A percentile compares a stretch with the other conserved stretches of the same genome.
Evolutionary conservation across 1,284 basidiomycete species (phyloP).

Genomic region (Boletus sp.): DNA sequence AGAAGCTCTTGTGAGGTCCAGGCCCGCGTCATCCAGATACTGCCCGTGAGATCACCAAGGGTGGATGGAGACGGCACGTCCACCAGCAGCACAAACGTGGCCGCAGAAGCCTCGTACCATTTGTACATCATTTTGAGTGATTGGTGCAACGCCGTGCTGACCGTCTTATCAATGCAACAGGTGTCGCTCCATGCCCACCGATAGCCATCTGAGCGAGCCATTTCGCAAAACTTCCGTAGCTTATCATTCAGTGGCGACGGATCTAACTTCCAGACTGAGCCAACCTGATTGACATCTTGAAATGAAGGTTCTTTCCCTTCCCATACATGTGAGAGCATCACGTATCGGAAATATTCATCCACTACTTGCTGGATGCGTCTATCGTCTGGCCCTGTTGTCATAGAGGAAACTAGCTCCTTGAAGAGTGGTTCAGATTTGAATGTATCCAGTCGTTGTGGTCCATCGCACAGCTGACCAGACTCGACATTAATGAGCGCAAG

Average conservation of each 20-base stretch:
- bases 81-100: not conserved
- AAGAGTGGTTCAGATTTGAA: constrained; percentile 12
- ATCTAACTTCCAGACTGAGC: too few relatives aligned
- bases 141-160: not conserved
- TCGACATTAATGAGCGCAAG: constrained; percentile 15
- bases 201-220: too few relatives aligned
- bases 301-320: too few relatives aligned
- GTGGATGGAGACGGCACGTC: not conserved
- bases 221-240: too few relatives aligned
- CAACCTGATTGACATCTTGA: too few relatives aligned
- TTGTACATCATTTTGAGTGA: not conserved
- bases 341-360: too few relatives aligned
- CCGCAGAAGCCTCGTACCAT: not conserved
- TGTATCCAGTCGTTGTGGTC: not conserved
- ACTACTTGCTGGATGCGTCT: not conserved
- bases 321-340: too few relatives aligned
- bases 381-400: constrained; percentile 1
- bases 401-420: constrained; percentile 13
- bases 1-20: not conserved
- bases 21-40: not conserved
- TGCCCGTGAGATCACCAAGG: not conserved
- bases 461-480: constrained; percentile 14
- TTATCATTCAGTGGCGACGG: too few relatives aligned
- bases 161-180: not conserved
- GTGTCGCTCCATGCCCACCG: too few relatives aligned